Conservation (phyloP, 2,329 filamentous ascomycete genomes). For the Paraphaeosphaeria sporulosa region DNA sequence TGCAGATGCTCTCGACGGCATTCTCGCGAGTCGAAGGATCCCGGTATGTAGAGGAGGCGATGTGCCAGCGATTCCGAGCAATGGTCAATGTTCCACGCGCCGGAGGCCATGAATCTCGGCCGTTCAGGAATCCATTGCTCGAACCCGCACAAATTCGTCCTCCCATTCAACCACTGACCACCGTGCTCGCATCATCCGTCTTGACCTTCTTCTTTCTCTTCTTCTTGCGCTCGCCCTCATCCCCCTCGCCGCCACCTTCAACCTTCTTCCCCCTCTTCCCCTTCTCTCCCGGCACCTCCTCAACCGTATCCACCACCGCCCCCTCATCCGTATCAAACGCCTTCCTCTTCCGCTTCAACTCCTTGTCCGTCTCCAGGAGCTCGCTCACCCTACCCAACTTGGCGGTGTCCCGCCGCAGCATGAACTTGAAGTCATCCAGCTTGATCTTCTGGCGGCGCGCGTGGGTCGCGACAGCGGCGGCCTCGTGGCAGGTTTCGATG, state of each 20-base stretch:
- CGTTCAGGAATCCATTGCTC: too few species aligned
- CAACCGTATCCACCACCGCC: slow-evolving; percentile 57
- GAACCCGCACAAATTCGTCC: not conserved
- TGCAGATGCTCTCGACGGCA: slow-evolving; percentile 70
- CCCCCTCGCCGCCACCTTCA: slow-evolving; percentile 21
- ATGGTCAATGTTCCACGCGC: too few species aligned
- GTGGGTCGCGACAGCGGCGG: slow-evolving; percentile 84
- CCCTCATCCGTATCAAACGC: slow-evolving; percentile 74
- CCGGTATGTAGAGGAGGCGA: too few species aligned
- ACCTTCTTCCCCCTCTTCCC: slow-evolving; percentile 16
- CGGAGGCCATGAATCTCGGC: too few species aligned
- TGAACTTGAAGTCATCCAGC: slow-evolving; percentile 96
- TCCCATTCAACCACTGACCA: slow-evolving; percentile 27
- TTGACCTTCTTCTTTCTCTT: slow-evolving; percentile 23
- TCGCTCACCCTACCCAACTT: slow-evolving; percentile 91
- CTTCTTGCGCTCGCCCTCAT: slow-evolving; percentile 21
- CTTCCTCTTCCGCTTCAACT: slow-evolving; percentile 84
- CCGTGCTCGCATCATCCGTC: slow-evolving; percentile 30
- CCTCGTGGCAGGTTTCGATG: slow-evolving; percentile 90
- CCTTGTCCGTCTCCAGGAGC: slow-evolving; percentile 85
- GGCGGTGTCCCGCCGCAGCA: slow-evolving; percentile 81
- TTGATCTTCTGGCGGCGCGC: slow-evolving; percentile 95
- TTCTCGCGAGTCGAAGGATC: too few species aligned
- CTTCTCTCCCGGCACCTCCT: slow-evolving; percentile 29
- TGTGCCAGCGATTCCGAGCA: too few species aligned